phyloP scores from a whole-genome alignment of 2,329 filamentous ascomycete species.

The Fusarium sp. region DNA sequence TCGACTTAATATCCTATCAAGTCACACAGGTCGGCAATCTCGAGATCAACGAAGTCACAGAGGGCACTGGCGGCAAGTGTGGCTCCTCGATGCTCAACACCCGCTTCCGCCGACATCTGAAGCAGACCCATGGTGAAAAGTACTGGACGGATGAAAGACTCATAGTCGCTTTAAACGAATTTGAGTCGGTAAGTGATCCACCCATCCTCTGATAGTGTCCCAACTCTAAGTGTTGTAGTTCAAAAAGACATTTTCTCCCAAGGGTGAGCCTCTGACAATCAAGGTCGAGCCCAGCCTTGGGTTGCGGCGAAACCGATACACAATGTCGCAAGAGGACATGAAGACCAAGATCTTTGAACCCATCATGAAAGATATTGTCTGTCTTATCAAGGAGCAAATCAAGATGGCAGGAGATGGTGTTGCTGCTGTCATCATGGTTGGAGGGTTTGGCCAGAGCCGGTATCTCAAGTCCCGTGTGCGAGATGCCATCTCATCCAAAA shows the following conservation, averaged over 20 bases:
- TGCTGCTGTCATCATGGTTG: constrained; percentile 58
- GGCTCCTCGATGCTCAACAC: constrained; percentile 62
- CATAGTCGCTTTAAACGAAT: constrained; percentile 53
- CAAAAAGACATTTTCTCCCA: constrained; percentile 52
- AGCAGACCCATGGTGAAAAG: constrained; percentile 55
- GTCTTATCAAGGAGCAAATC: constrained; percentile 55
- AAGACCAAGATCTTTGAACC: constrained; percentile 64
- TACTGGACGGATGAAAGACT: constrained; percentile 56
- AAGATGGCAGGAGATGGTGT: constrained; percentile 49
- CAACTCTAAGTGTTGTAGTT: constrained; percentile 42
- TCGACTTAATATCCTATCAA: constrained; percentile 65
- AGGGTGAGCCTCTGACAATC: constrained; percentile 50
- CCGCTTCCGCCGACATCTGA: constrained; percentile 57
- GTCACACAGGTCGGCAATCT: constrained; percentile 55
- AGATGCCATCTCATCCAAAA: constrained; percentile 46
- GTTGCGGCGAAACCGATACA: constrained; percentile 45
- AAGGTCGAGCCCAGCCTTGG: constrained; percentile 48
- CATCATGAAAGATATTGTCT: constrained; percentile 56
- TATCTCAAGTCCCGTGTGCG: constrained; percentile 57
- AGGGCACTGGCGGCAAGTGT: constrained; percentile 60
- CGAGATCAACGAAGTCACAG: constrained; percentile 60
- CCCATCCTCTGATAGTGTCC: constrained; percentile 50
- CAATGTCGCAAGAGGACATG: constrained; percentile 66
- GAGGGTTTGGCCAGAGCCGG: constrained; percentile 59
- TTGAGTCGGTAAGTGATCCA: constrained; percentile 51